A percentile compares a stretch with the other conserved stretches of the same genome.
Conservation (phyloP, 2,329 filamentous ascomycete species). For the Alternaria brassicae region DNA sequence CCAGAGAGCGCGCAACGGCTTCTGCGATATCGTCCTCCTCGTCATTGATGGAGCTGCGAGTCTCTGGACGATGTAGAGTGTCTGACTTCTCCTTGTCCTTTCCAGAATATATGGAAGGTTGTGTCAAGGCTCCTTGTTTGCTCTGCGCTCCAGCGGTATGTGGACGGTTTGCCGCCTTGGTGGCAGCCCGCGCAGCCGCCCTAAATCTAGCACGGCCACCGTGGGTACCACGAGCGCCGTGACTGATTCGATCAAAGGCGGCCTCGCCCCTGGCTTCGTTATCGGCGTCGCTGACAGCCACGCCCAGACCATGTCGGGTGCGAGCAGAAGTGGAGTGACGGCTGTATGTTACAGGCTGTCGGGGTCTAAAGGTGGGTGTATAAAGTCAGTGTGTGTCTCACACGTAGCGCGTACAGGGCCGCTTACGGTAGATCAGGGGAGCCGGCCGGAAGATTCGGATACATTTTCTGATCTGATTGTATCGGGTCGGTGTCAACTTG, state of each 20-base stretch:
- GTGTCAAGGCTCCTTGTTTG: not conserved
- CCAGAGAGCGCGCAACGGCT: slow-evolving; percentile 12
- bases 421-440: not conserved
- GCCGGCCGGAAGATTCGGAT: not conserved
- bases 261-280: slow-evolving; percentile 6
- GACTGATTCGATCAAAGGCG: slow-evolving; percentile 1
- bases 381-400: not conserved
- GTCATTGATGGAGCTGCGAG: not conserved
- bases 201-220: not conserved
- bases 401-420: not conserved
- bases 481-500: not conserved
- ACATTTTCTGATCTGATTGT: not conserved
- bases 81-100: not conserved
- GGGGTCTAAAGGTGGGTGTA: not conserved
- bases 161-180: not conserved
- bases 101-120: not conserved
- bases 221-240: not conserved
- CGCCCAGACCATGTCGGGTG: not conserved
- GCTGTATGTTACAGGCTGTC: not conserved
- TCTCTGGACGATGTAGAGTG: not conserved
- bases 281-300: not conserved
- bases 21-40: slow-evolving; percentile 10
- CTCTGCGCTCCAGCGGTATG: not conserved
- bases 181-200: not conserved
- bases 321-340: not conserved